A percentile compares a stretch with the other conserved stretches of the same genome.
These are phyloP conservation scores for Emericellopsis cladophorae DNA, from an alignment of 2,329 filamentous ascomycete species.

Conservation along the genomic window DNA sequence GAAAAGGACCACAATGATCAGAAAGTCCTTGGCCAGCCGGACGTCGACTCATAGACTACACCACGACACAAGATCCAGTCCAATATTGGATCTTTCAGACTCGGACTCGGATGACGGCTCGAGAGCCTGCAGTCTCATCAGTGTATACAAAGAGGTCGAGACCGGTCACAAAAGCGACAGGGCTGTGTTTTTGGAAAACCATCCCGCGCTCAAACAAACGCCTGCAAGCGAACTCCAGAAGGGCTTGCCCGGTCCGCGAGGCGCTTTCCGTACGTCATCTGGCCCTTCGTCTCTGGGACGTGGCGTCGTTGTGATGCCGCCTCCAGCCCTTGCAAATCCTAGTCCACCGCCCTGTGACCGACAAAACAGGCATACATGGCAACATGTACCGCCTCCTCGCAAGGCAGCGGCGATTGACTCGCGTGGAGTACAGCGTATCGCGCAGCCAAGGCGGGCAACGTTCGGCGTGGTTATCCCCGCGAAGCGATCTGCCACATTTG, in stretches of 20 bases:
- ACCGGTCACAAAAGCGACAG: constrained; percentile 17
- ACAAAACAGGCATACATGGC: not conserved
- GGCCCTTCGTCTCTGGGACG: not conserved
- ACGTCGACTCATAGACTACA: constrained; percentile 5
- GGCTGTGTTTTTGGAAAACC: constrained; percentile 12
- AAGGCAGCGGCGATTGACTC: not conserved
- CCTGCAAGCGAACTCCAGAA: not conserved
- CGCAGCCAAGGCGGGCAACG: not conserved
- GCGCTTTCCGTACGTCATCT: not conserved
- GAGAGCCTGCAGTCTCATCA: constrained; percentile 8
- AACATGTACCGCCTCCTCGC: not conserved
- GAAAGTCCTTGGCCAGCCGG: constrained; percentile 26
- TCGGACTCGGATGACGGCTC: constrained; percentile 5
- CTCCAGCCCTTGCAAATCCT: not conserved
- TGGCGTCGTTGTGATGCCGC: not conserved
- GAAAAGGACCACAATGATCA: constrained; percentile 26
- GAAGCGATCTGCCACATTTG: not conserved
- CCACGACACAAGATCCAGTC: not conserved
- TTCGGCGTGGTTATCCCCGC: no score
- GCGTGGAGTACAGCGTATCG: not conserved
- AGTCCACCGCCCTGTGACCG: not conserved
- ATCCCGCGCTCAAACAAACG: constrained; percentile 11
- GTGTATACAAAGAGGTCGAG: constrained; percentile 27
- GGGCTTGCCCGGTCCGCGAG: not conserved
- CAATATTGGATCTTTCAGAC: not conserved